phyloP scores from a whole-genome alignment of 2,329 filamentous ascomycete genomes.

The Apiospora koreana region DNA sequence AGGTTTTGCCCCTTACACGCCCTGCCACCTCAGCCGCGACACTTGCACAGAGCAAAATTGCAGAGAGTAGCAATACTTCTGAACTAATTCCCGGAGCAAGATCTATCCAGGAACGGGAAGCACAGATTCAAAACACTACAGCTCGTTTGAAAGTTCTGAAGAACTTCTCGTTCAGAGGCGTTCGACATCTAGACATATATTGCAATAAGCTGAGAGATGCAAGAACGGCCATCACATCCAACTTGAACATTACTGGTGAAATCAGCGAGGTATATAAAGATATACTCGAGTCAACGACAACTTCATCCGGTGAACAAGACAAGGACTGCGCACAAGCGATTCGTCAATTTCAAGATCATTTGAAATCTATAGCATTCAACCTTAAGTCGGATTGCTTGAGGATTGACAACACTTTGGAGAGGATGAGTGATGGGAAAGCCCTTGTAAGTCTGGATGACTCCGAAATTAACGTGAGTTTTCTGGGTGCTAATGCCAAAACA shows the following conservation, averaged over 20 bases:
- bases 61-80: background rate
- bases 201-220: background rate
- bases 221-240: background rate
- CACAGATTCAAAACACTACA: background rate
- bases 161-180: background rate
- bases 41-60: background rate
- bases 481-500: background rate
- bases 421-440: background rate
- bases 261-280: background rate
- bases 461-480: background rate
- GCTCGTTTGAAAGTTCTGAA: background rate
- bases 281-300: background rate
- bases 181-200: background rate
- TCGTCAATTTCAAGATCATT: background rate
- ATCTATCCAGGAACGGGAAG: background rate
- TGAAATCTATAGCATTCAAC: background rate
- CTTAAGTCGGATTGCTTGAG: background rate
- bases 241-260: background rate
- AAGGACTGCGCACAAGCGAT: background rate
- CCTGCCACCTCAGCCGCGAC: too few species aligned
- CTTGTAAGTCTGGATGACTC: background rate
- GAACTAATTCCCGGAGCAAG: background rate
- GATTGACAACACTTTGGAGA: background rate
- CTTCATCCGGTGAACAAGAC: background rate
- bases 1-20: background rate